Evolutionary conservation across 2,329 filamentous ascomycete genomes (phyloP), one percentile per base, ranked within the genome.

Genomic region (Stylonectria norvegica): DNA sequence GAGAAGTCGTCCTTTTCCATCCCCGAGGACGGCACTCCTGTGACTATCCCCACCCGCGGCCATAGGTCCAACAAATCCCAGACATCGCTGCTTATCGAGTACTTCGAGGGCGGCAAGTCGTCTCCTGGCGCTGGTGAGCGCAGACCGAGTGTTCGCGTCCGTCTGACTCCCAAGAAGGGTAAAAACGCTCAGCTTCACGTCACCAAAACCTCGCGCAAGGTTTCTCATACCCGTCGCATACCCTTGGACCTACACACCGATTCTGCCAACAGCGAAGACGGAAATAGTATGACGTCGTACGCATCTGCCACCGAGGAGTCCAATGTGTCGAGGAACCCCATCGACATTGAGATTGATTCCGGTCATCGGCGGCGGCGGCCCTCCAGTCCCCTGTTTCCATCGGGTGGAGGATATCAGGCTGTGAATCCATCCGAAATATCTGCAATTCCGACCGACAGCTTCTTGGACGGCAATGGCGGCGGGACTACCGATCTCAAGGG

Each of bases 61-160:
- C 75, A 79, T 60, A 70, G 68, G 50, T 58, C 71, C 47, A 76
- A 70, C 59, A 68, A 79, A 55, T 95, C 88, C 32, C 89, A 95
- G 69, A 95, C 90, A 25, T 94, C 88, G 41, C 75, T 96, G 52
- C 74, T 96, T 56, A 96, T 96, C 58, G 90, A 96, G 68, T 95
- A 95, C 66, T 96, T 94, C 59, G 90, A 95, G 68, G 86, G 82
- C 52, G 81, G 83, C 48, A 90, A 87, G 40, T 66, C 73, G 42
- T 71, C 72, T 49, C 62, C 67, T 29, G 69, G 77, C 41, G 73
- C 73, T 55, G 72, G 73, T 54, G 77, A 81, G 54, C 83, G 85
- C 55, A 83, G 86, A 54, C 89, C 90, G 10, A 95, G 89, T 62
- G 88, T 96, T 38, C 79, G 78, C 59, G 74, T 86, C 65, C 78